These are phyloP conservation scores for Themeda triandra DNA, from an alignment of 176 grass and related monocot species.

Conservation along the genomic window DNA sequence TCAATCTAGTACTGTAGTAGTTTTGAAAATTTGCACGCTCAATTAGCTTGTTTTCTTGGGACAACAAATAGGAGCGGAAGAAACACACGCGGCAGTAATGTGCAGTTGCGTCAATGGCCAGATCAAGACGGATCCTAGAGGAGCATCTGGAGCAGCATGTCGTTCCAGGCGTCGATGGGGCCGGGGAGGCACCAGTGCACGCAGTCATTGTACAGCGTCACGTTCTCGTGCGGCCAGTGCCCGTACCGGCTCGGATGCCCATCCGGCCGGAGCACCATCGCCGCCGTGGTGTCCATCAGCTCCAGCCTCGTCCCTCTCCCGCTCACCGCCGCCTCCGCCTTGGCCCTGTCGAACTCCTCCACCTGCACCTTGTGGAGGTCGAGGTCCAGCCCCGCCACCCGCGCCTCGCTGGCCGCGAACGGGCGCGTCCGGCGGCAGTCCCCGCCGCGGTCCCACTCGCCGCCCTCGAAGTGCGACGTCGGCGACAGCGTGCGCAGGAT, in stretches of 20 bases:
- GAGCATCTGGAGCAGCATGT: constrained; percentile 50
- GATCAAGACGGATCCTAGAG: background rate
- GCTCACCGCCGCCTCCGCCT: background rate
- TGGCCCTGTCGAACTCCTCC: constrained; percentile 49
- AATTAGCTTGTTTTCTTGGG: background rate
- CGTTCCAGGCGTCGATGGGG: constrained; percentile 52
- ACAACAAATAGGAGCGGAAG: too few species aligned
- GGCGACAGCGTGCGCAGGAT: constrained; percentile 61
- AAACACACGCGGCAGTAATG: background rate
- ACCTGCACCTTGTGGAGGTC: constrained; percentile 47
- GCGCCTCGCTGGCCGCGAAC: constrained; percentile 4
- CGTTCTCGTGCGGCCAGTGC: constrained; percentile 43
- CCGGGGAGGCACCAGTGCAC: constrained; percentile 62
- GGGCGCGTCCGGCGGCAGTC: constrained; percentile 53
- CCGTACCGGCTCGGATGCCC: constrained; percentile 66
- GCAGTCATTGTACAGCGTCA: constrained; percentile 54
- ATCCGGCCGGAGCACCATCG: constrained; percentile 52
- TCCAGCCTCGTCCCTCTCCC: background rate
- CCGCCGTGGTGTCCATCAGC: constrained; percentile 51
- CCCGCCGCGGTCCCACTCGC: constrained; percentile 64
- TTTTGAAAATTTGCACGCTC: background rate
- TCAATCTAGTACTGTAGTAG: too few species aligned
- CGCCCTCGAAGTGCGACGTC: constrained; percentile 72
- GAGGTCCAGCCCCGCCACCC: constrained; percentile 24
- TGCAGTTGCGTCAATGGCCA: too few species aligned